Conservation (phyloP, 495 filamentous ascomycete species). For the Hypoxylon rickii region DNA sequence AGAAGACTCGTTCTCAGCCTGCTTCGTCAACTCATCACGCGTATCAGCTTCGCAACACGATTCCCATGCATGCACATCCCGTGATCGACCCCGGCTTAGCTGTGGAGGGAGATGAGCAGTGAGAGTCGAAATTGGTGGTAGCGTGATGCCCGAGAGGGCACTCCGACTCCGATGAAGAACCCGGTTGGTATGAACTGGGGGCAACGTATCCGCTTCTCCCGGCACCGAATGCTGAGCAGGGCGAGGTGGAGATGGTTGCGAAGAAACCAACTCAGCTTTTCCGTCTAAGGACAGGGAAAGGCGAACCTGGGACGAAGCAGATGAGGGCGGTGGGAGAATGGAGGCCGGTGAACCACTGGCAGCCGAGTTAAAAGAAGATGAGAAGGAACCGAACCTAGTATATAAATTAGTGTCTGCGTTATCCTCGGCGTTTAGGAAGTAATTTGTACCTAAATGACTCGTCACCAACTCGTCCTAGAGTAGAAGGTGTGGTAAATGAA, state of each 20-base stretch:
- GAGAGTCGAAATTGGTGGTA: constrained; percentile 58
- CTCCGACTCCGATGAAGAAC: constrained; percentile 59
- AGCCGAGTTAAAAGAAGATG: constrained; percentile 42
- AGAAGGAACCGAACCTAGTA: constrained; percentile 42
- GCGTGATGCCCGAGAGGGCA: constrained; percentile 52
- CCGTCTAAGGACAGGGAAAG: constrained; percentile 81
- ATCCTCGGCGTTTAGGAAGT: too few species aligned
- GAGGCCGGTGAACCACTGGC: constrained; percentile 31
- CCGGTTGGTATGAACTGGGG: constrained; percentile 57
- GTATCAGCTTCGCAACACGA: constrained; percentile 76
- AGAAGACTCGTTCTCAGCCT: constrained; percentile 71
- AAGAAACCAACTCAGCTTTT: constrained; percentile 75
- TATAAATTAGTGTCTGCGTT: constrained; percentile 9
- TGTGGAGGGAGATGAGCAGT: constrained; percentile 62
- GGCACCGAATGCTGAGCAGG: constrained; percentile 34
- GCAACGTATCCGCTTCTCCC: constrained; percentile 41
- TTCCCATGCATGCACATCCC: constrained; percentile 85
- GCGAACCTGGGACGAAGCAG: constrained; percentile 56
- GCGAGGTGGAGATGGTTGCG: constrained; percentile 73
- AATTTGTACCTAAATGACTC: constrained; percentile 44
- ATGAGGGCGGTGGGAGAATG: constrained; percentile 36
- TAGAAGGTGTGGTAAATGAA: constrained; percentile 43
- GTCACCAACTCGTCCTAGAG: constrained; percentile 34
- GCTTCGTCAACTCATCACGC: constrained; percentile 69
- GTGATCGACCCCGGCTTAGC: constrained; percentile 67